Conservation (phyloP, 306 rosid genomes). For the Canavalia ensiformis region DNA sequence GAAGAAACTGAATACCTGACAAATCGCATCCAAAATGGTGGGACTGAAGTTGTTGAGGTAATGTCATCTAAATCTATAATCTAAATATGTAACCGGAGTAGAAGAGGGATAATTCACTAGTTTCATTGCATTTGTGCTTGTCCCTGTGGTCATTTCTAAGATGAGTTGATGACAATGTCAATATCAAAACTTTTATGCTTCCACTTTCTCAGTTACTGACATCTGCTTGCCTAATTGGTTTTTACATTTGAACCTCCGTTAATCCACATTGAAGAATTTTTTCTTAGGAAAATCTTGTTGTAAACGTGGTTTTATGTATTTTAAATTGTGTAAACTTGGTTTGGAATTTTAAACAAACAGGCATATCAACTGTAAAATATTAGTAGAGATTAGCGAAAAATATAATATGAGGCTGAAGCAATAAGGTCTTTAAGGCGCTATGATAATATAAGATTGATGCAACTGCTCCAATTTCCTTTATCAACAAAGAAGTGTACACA, state of each 20-base stretch:
- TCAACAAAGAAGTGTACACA: background rate
- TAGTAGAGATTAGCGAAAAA: background rate
- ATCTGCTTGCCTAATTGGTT: background rate
- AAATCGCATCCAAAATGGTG: slow-evolving; percentile 94
- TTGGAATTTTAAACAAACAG: too few relatives aligned
- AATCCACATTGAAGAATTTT: too few relatives aligned
- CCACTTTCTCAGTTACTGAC: background rate
- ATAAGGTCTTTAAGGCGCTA: background rate
- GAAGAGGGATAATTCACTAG: slow-evolving; percentile 32
- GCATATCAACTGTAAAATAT: background rate
- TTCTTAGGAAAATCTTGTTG: too few relatives aligned
- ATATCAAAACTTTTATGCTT: background rate
- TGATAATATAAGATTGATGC: background rate
- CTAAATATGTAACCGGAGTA: slow-evolving; percentile 16
- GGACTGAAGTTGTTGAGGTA: slow-evolving; percentile 99
- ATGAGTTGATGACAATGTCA: background rate
- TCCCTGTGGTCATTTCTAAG: slow-evolving; percentile 7
- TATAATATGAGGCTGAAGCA: slow-evolving; percentile 16
- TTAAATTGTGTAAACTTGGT: too few relatives aligned
- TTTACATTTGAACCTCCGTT: too few relatives aligned
- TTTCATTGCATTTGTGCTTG: slow-evolving; percentile 2
- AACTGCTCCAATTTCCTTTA: background rate
- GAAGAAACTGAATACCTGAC: slow-evolving; percentile 87
- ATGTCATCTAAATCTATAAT: slow-evolving; percentile 4
- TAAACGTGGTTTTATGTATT: too few relatives aligned